phyloP scores from a whole-genome alignment of 164 flowering plant species.

The Kalanchoe fedtschenkoi region DNA sequence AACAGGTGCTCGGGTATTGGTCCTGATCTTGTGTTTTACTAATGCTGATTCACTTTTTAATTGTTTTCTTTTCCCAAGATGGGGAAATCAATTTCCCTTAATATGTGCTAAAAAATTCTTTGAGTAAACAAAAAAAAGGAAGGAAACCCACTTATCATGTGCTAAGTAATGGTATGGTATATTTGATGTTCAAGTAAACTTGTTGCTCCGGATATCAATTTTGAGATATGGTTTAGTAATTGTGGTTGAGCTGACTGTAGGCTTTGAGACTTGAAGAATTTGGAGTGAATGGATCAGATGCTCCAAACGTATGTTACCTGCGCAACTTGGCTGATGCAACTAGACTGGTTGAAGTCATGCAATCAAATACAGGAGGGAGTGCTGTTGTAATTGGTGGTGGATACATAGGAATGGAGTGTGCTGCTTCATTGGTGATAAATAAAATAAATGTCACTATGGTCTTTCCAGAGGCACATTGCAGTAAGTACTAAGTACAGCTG shows the following conservation, averaged over 20 bases:
- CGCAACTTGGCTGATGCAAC: conserved; percentile 86
- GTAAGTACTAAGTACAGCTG: conserved; percentile 39
- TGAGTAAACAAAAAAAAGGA: not conserved
- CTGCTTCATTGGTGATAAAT: conserved; percentile 83
- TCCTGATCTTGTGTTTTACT: conserved; percentile 16
- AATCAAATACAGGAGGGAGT: conserved; percentile 63
- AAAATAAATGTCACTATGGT: conserved; percentile 89
- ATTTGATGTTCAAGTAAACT: not conserved
- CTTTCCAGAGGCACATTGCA: conserved; percentile 90
- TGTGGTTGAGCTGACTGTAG: conserved; percentile 21
- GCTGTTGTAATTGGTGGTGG: conserved; percentile 98
- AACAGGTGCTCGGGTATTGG: conserved; percentile 97
- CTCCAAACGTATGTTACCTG: conserved; percentile 84
- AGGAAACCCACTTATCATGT: not conserved
- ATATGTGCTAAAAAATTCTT: not conserved
- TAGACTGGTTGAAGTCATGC: conserved; percentile 62
- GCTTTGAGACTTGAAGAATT: conserved; percentile 94
- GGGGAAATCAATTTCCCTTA: not conserved
- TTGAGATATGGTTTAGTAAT: not conserved
- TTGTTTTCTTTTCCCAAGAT: not conserved
- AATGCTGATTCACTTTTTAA: not conserved
- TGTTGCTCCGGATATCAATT: not conserved
- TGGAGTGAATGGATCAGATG: conserved; percentile 80
- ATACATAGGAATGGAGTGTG: conserved; percentile 98
- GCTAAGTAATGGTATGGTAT: not conserved